Base-by-base conservation (phyloP, 2,329 filamentous ascomycete genomes). In the Didymosphaeria variabile region DNA sequence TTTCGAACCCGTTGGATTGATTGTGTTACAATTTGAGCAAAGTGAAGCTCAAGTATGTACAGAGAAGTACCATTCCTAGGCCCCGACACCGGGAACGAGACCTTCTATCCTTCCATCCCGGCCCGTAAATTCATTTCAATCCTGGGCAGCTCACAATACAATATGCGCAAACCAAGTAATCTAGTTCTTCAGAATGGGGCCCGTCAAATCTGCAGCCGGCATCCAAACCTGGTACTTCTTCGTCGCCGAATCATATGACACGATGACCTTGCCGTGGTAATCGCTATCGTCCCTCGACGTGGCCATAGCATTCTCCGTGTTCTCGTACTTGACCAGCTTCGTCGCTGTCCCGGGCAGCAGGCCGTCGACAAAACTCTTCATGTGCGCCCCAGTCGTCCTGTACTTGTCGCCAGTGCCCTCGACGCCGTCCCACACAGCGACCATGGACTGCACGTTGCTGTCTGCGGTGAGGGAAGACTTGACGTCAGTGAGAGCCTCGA, bases 211-310 rank as follows among this genome's bases (percentile, higher is more conserved):
- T 23, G 45, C 45, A 29, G 45, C 45, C 45, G 21, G 45, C 45
- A 47, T 47, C 21, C 45, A 47, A 47, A 47, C 45, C 45, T 47
- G 45, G 45, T 47, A 47, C 45, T 47, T 47, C 45, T 47, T 47
- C 23, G 45, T 47, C 45, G 45, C 45, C 45, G 45, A 47, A 26
- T 47, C 45, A 31, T 47, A 47, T 12, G 45, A 47, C 21, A 47
- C 17, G 12, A 47, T 47, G 12, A 47, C 45, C 45, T 47, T 47
- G 45, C 45, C 45, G 45, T 47, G 45, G 45, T 47, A 47, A 29
- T 47, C 23, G 21, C 17, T 13, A 3, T 47, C 21, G 23, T 17
- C 12, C 12, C 45, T 26, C 45, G 45, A 47, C 21, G 45, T 31
- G 23, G 9, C 23, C 45, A 26, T 47, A 10, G 45, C 45, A 47